A percentile compares a stretch with the other conserved stretches of the same genome.
phyloP scores from a whole-genome alignment of 2,329 filamentous ascomycete genomes.

The Aspergillus sp. region DNA sequence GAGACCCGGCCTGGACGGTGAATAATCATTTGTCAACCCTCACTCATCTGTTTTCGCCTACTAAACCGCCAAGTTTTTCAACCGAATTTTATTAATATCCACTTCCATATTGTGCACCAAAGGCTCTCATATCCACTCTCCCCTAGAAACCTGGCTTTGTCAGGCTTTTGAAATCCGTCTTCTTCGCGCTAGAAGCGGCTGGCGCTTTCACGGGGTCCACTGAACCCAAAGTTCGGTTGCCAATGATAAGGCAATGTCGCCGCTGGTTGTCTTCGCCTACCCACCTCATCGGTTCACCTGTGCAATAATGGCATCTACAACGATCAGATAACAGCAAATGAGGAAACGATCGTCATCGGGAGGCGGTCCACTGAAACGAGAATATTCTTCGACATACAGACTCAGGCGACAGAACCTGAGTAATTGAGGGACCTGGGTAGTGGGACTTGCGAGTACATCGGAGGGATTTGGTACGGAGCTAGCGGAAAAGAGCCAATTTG shows the following conservation, averaged over 20 bases:
- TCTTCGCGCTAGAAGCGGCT: not conserved
- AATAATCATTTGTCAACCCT: not conserved
- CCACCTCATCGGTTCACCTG: not conserved
- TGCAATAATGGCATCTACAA: not conserved
- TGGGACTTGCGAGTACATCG: slow-evolving; percentile 2
- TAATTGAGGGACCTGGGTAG: not conserved
- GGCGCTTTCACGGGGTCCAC: not conserved
- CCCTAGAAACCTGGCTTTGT: not conserved
- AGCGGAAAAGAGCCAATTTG: not conserved
- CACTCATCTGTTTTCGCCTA: not conserved
- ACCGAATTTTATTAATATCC: not conserved
- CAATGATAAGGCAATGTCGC: not conserved
- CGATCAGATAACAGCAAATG: not conserved
- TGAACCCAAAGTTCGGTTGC: not conserved
- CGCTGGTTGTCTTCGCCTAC: not conserved
- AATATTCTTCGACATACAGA: not conserved
- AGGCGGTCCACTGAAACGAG: not conserved
- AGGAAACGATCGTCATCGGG: not conserved
- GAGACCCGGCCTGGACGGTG: not conserved
- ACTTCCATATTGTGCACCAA: not conserved
- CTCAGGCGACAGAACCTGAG: too few species aligned
- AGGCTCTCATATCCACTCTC: not conserved
- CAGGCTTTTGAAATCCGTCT: slow-evolving; percentile 1
- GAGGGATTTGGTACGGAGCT: not conserved
- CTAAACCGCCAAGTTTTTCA: not conserved